These are phyloP conservation scores for Penicillium crystallinum DNA, from an alignment of 495 filamentous ascomycete species.

Conservation along the genomic window DNA sequence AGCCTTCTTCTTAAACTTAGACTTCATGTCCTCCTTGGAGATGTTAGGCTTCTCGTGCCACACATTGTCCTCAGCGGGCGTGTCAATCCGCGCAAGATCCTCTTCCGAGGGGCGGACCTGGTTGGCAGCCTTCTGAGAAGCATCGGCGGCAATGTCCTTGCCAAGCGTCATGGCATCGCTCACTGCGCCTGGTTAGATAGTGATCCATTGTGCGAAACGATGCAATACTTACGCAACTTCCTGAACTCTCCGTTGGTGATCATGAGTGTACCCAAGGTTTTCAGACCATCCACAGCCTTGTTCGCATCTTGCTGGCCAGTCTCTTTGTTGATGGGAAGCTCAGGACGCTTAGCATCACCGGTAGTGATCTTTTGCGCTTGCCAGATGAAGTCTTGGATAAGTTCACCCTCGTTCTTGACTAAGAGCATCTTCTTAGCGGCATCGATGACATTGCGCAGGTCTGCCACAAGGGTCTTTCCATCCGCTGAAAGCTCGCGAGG, in stretches of 20 bases:
- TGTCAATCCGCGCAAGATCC: conserved; percentile 69
- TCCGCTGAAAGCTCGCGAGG: conserved; percentile 77
- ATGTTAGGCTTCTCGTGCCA: conserved; percentile 90
- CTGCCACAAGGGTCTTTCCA: conserved; percentile 68
- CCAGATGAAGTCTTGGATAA: conserved; percentile 96
- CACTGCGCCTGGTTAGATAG: conserved; percentile 49
- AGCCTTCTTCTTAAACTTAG: conserved; percentile 59
- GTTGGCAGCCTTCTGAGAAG: conserved; percentile 74
- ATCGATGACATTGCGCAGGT: conserved; percentile 77
- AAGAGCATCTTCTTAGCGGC: conserved; percentile 85
- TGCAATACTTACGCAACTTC: conserved; percentile 67
- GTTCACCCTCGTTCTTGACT: conserved; percentile 90
- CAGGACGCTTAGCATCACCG: conserved; percentile 54
- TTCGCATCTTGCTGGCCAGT: conserved; percentile 75
- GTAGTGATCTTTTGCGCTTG: conserved; percentile 68
- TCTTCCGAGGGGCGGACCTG: conserved; percentile 76
- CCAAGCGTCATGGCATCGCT: conserved; percentile 78
- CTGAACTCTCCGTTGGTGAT: conserved; percentile 96
- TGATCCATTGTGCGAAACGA: not conserved
- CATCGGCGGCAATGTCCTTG: conserved; percentile 87
- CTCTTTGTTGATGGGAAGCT: conserved; percentile 65
- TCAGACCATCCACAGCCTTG: conserved; percentile 76
- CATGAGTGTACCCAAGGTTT: conserved; percentile 80
- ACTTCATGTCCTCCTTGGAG: conserved; percentile 63
- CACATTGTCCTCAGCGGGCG: conserved; percentile 78